Evolutionary conservation across 2,329 filamentous ascomycete species (phyloP), one percentile per base, ranked within the genome.

Genomic region (Fusarium sp.): DNA sequence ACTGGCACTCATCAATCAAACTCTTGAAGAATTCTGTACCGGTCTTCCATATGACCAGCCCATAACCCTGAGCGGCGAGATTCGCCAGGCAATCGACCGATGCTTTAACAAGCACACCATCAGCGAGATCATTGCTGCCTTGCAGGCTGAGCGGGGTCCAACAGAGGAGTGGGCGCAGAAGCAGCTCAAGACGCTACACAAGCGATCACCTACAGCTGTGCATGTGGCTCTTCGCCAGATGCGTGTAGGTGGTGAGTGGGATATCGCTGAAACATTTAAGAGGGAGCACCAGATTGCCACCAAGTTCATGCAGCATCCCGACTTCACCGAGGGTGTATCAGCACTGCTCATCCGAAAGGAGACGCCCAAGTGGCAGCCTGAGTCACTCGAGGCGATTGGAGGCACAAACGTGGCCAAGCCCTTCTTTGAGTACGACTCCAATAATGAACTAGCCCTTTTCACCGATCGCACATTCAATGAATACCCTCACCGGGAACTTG

Each of bases 251-350:
- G 83, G 84, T 74, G 79, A 85, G 38, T 98, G 96, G 96, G 87
- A 87, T 72, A 97, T 99, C 77, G 85, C 88, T 21, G 89, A 97
- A 82, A 91, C 95, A 2, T 99, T 98, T 86, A 86, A 91, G 79
- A 90, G 90, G 71, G 96, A 99, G 84, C 89, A 96, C 82, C 88
- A 92, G 78, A 94, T 99, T 66, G 94, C 95, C 4, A 85, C 88
- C 65, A 89, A 90, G 72, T 98, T 99, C 85, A 98, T 99, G 95
- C 87, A 87, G 63, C 92, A 96, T 80, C 92, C 90, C 9, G 96
- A 99, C 82, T 99, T 99, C 79, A 91, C 91, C 46, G 94, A 97
- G 83, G 96, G 96, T 60, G 95, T 99, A n/a, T 90, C 90, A 57
- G 92, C 94, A 29, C 88, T 92, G 54, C 87, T 99, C 44, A 88